Conservation (phyloP, 192 early-diverging fungal species). For the Backusella mclennaniae region DNA sequence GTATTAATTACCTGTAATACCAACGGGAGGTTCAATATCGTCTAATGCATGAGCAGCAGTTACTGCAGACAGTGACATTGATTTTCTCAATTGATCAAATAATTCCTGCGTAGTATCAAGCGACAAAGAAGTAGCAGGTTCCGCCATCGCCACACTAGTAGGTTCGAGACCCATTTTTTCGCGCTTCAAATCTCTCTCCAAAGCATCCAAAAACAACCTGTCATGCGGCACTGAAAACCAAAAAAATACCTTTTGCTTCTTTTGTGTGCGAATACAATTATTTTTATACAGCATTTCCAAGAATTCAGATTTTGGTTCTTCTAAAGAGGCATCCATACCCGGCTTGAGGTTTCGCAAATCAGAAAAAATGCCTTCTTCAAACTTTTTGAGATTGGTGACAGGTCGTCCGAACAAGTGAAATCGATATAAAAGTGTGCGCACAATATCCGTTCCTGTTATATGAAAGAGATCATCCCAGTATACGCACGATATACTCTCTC, state of each 20-base stretch:
- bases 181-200: conserved; percentile 94
- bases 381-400: conserved; percentile 89
- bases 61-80: conserved; percentile 29
- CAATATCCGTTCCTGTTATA: conserved; percentile 97
- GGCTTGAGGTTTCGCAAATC: conserved; percentile 95
- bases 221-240: conserved; percentile 97
- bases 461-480: conserved; percentile 91
- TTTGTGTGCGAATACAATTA: conserved; percentile 96
- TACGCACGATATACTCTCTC: conserved; percentile 90
- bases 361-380: conserved; percentile 97
- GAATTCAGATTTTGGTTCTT: conserved; percentile 92
- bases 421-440: conserved; percentile 83
- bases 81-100: conserved; percentile 52
- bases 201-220: conserved; percentile 90
- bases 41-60: conserved; percentile 24
- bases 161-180: conserved; percentile 85
- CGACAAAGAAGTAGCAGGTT: conserved; percentile 64
- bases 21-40: conserved; percentile 4
- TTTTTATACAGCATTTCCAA: conserved; percentile 94
- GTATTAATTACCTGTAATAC: background rate
- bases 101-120: conserved; percentile 57
- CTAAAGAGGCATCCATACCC: conserved; percentile 85
- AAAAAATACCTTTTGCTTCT: conserved; percentile 99
- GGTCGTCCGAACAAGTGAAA: conserved; percentile 89
- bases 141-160: conserved; percentile 69